phyloP scores from a whole-genome alignment of 805 yeast genomes.

The Starmera quercuum region DNA sequence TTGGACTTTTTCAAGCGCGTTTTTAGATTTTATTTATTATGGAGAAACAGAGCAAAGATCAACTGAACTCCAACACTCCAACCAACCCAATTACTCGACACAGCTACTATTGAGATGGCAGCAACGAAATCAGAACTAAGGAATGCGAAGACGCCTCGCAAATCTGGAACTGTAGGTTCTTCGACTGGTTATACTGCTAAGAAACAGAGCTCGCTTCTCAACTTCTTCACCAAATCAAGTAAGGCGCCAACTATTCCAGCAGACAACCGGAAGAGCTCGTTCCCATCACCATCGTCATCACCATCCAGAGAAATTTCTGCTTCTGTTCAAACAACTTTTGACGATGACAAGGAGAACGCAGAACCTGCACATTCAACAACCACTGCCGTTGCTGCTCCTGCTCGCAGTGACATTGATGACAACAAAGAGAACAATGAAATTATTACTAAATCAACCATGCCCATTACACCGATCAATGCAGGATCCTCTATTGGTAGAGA shows the following conservation, averaged over 20 bases:
- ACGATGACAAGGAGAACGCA: background rate
- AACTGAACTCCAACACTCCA: too few species aligned
- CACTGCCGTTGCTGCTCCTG: background rate
- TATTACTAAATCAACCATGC: too few species aligned
- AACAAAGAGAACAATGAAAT: background rate
- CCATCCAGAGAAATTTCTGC: slow-evolving; percentile 1
- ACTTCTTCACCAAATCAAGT: slow-evolving; percentile 6
- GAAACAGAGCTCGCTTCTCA: slow-evolving; percentile 9
- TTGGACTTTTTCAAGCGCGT: too few species aligned
- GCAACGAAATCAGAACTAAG: background rate
- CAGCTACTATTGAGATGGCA: too few species aligned
- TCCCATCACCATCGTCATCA: slow-evolving; percentile 6
- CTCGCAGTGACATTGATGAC: background rate
- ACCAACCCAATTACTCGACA: too few species aligned
- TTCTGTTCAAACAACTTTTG: background rate
- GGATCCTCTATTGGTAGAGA: slow-evolving; percentile 6
- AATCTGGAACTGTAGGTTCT: too few species aligned
- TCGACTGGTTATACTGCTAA: background rate
- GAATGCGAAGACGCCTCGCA: background rate
- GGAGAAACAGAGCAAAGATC: too few species aligned
- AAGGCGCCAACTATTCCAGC: too few species aligned
- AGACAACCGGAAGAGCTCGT: slow-evolving; percentile 1
- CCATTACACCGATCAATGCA: background rate
- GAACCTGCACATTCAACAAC: background rate
- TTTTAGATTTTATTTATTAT: too few species aligned